Evolutionary conservation across 257 asterid species (phyloP).

Genomic region (Solanum chmielewskii): DNA sequence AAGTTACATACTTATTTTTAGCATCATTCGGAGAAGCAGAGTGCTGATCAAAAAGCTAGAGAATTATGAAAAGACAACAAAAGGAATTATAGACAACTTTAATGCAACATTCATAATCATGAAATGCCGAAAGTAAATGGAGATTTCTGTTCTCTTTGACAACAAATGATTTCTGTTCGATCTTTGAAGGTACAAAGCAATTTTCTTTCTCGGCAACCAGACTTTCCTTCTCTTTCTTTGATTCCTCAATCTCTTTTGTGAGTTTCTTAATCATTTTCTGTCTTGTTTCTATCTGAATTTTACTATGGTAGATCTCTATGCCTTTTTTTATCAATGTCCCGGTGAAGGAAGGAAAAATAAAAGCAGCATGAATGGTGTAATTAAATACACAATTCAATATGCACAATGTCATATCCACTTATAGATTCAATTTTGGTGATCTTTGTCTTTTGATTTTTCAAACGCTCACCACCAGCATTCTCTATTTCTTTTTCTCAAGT

Average conservation of each 20-base stretch:
- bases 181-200: constrained; percentile 44
- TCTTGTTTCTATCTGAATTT: constrained; percentile 69
- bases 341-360: too few species aligned
- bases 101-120: neutral
- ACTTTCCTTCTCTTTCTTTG: constrained; percentile 57
- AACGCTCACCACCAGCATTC: too few species aligned
- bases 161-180: constrained; percentile 60
- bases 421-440: too few species aligned
- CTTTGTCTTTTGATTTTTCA: too few species aligned
- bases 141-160: constrained; percentile 39
- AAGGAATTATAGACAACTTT: neutral
- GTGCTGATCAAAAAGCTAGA: constrained; percentile 61
- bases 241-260: constrained; percentile 71
- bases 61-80: neutral
- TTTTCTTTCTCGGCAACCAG: constrained; percentile 41
- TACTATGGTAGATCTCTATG: constrained; percentile 70
- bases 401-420: too few species aligned
- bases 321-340: constrained; percentile 33
- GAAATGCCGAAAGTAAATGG: neutral
- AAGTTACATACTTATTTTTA: constrained; percentile 54
- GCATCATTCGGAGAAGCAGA: constrained; percentile 52
- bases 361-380: too few species aligned
- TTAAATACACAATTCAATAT: too few species aligned
- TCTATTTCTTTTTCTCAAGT: too few species aligned
- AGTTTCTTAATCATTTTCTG: constrained; percentile 59